Base-by-base conservation (phyloP, 257 asterid species). In the Fraxinus excelsior region DNA sequence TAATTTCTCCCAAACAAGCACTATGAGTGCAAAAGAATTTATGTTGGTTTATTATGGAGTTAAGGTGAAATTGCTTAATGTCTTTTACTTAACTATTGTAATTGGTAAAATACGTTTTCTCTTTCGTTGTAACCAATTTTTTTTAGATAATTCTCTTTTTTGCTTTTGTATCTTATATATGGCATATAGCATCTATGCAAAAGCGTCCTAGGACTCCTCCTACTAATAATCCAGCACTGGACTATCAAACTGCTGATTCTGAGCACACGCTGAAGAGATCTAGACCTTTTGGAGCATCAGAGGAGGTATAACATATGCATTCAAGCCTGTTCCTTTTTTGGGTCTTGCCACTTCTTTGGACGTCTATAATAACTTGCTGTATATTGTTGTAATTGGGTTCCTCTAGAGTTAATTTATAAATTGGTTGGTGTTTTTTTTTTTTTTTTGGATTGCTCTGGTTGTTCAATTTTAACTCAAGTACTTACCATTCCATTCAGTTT, bases 131-230 rank as follows among this genome's bases (percentile, higher is more conserved):
- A 67, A 84, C 29, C 14, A 19, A 65, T 25, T 72, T 75, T 62
- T 64, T 60, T 51, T 8, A 53, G 31, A 74, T 67, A 72, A 78
- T 68, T 71, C 74, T 72, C 51, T 62, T 58, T 80, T 23, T 80
- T 77, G 65, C 74, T 79, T 80, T 82, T 76, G 32, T 74, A 78
- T 75, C 74, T 56, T 67, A 73, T 81, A 69, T 85, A 72, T 85
- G 70, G 79, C 77, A 40, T 68, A 74, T 81, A 90, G 92, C 66
- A 32, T 80, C 86, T 35, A 78, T 82, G 86, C 80, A 79, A 80
- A 90, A 90, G 90, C 87, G 83, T 71, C 87, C 92, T 66, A 87
- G 87, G 86, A 86, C 86, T 80, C 88, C 90, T 76, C 82, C 89
- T 66, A 73, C 84, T 76, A 84, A 73, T 78, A 84, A 73, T 88